Base-by-base conservation (phyloP, 164 flowering plant species). In the Vitis riparia region DNA sequence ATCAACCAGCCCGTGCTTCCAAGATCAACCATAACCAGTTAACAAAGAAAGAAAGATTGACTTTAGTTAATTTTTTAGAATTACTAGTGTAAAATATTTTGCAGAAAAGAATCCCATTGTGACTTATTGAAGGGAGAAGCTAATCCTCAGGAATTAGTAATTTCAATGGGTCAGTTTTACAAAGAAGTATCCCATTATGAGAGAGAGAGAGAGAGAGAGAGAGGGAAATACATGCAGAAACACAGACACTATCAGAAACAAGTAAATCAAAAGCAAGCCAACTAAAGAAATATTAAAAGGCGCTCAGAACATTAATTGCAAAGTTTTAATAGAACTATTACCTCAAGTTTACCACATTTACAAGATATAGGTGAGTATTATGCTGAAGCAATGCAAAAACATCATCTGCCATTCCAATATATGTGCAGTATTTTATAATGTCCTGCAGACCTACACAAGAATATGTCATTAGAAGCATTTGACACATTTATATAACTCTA, bases 401-500 rank as follows among this genome's bases (percentile, higher is more conserved):
- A 83, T 93, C 93, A 83, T 95, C 97, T 69, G 97, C 97, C 98
- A 95, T 91, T 67, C 98, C 99, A 76, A 95, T 75, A 74, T 88
- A 95, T 48, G 91, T 76, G 81, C 93, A 90, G 59, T 89, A 80
- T 68, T 83, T 86, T 14, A 93, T 89, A 72, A 89, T 80, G 53
- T 95, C 97, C 77, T 91, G 83, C 77, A 95, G 71, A 76, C 89
- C 97, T 94, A 55, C 37, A 73, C 15, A 56, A 68, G 9, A n/a
- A 68, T n/a, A 37, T 4, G 2, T 58, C 32, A 68, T 17, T 47
- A 63, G 57, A 67, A 72, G 32, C 50, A 66, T 11, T 8, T 8
- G 8, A 56, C 12, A 58, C 3, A 19, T 49, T 14, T 10, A 8
- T 5, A 14, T 51, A 47, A 49, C 11, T 14, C 23, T 23, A 23